phyloP scores from a whole-genome alignment of 257 asterid genomes.

The Apocynum venetum region DNA sequence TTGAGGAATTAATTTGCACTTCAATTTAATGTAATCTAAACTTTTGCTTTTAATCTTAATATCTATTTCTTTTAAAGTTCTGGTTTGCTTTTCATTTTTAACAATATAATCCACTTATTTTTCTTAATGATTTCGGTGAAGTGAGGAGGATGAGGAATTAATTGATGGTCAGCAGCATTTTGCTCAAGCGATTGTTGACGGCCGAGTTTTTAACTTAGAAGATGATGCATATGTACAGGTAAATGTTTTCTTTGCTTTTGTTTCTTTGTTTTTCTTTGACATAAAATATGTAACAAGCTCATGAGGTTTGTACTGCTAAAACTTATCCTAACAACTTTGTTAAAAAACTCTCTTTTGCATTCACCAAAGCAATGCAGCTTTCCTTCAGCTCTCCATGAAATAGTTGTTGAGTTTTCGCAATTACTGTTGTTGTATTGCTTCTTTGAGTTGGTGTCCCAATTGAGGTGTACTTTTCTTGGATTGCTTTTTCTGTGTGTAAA shows the following conservation, averaged over 20 bases:
- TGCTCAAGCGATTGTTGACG: constrained; percentile 47
- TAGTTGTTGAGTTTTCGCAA: neutral
- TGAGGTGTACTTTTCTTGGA: neutral
- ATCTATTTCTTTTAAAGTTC: neutral
- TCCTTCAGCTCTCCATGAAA: neutral
- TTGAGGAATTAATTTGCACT: neutral
- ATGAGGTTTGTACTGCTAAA: neutral
- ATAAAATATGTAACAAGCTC: neutral
- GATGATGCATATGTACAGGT: constrained; percentile 77
- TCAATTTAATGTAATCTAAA: neutral
- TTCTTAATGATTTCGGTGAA: constrained; percentile 4
- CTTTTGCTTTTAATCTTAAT: neutral
- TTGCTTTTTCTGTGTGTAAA: neutral
- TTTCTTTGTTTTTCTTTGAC: neutral
- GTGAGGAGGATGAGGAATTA: constrained; percentile 23
- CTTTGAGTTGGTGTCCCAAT: no score
- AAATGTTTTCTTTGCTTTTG: neutral
- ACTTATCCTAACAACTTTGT: neutral
- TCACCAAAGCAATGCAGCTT: neutral
- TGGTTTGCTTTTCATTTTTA: neutral
- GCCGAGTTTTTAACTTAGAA: constrained; percentile 33
- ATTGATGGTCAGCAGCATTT: constrained; percentile 52
- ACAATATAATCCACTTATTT: neutral
- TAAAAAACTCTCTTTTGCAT: neutral
- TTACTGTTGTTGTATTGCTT: neutral